Conservation (phyloP, 2,329 filamentous ascomycete species). For the Geosmithia flava region DNA sequence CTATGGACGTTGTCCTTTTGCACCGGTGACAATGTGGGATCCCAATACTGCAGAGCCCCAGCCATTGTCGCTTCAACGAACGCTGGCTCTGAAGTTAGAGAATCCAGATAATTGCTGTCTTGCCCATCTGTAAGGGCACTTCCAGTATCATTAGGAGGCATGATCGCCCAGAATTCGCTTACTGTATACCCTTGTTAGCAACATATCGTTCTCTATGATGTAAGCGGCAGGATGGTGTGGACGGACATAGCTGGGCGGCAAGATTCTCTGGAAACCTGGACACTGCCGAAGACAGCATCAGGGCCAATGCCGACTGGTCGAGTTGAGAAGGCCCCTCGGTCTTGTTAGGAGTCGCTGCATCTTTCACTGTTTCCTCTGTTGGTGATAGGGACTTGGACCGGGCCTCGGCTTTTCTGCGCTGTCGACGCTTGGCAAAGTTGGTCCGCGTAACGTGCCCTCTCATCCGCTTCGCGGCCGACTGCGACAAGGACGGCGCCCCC, state of each 20-base stretch:
- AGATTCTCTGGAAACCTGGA: neutral
- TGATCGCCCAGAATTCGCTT: too few species aligned
- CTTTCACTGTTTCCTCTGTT: neutral
- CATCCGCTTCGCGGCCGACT: constrained; percentile 1
- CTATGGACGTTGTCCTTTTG: neutral
- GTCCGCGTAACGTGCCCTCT: constrained; percentile 3
- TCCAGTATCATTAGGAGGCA: too few species aligned
- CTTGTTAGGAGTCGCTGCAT: neutral
- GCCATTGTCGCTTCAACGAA: constrained; percentile 3
- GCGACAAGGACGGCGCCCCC: neutral
- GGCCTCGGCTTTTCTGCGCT: neutral
- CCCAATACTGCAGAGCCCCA: constrained; percentile 2
- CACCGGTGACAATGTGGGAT: neutral
- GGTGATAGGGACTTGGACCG: neutral
- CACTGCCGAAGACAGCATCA: too few species aligned
- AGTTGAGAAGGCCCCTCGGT: neutral
- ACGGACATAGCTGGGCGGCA: neutral
- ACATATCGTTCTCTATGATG: too few species aligned
- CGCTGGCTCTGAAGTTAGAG: constrained; percentile 2
- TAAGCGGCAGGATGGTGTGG: neutral
- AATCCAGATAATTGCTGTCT: neutral
- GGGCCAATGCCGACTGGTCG: too few species aligned
- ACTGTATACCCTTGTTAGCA: too few species aligned
- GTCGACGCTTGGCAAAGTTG: constrained; percentile 5
- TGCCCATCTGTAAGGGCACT: too few species aligned